Evolutionary conservation across 2,329 filamentous ascomycete species (phyloP).

Genomic region (Fusarium ramigenum): DNA sequence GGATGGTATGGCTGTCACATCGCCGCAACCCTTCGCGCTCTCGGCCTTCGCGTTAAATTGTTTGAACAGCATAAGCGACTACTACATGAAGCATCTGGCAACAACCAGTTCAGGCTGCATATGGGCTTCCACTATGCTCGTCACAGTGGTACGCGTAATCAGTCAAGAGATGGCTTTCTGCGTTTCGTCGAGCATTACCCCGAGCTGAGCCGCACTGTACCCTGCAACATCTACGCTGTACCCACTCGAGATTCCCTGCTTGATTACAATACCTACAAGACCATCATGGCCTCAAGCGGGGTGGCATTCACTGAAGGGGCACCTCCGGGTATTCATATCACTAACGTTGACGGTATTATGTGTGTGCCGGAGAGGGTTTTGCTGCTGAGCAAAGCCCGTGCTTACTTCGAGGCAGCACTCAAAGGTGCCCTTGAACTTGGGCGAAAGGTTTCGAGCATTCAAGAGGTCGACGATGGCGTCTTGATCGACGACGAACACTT

Average conservation of each 20-base stretch:
- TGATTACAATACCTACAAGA: not conserved
- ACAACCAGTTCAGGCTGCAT: slow-evolving; percentile 4
- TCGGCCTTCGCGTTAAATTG: not conserved
- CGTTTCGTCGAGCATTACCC: not conserved
- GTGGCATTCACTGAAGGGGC: not conserved
- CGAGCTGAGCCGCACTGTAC: not conserved
- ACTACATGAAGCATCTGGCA: slow-evolving; percentile 3
- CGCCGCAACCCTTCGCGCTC: not conserved
- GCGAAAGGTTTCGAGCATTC: not conserved
- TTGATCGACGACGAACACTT: not conserved
- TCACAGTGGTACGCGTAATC: not conserved
- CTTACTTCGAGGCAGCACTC: not conserved
- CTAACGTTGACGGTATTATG: not conserved
- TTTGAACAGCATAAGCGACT: slow-evolving; percentile 1
- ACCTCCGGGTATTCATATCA: not conserved
- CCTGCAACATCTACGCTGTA: not conserved
- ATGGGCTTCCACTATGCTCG: slow-evolving; percentile 8
- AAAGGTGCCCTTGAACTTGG: not conserved
- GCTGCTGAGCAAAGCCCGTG: not conserved
- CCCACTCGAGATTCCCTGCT: not conserved
- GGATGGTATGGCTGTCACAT: slow-evolving; percentile 9
- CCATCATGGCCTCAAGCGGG: not conserved
- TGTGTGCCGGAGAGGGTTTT: not conserved
- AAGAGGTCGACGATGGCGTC: not conserved
- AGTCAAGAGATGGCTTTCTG: not conserved